These are phyloP conservation scores for Thielaviopsis musarum DNA, from an alignment of 2,329 filamentous ascomycete species.

Conservation along the genomic window DNA sequence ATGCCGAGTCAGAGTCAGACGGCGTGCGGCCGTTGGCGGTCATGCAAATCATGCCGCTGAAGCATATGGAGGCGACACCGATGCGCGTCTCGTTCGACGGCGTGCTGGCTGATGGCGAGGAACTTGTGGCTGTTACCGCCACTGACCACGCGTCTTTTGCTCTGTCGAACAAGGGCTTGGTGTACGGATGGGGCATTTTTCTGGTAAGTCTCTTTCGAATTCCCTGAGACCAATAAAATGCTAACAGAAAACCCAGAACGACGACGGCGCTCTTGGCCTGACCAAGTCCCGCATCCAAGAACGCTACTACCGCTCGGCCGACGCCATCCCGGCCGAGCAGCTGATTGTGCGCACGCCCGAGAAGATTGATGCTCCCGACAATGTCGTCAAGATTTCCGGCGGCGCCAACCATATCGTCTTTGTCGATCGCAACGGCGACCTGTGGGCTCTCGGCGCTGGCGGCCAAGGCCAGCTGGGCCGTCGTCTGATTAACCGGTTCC, in stretches of 20 bases:
- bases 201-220: constrained; percentile 20
- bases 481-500: constrained; percentile 32
- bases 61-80: constrained; percentile 5
- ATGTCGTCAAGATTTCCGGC: constrained; percentile 33
- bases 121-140: constrained; percentile 40
- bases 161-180: constrained; percentile 40
- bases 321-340: constrained; percentile 4
- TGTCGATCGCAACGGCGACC: constrained; percentile 30
- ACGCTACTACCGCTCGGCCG: background rate
- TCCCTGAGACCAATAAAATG: background rate
- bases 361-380: constrained; percentile 33
- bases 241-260: constrained; percentile 16
- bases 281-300: constrained; percentile 18
- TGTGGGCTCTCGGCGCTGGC: constrained; percentile 41
- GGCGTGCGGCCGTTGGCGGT: constrained; percentile 36
- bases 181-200: constrained; percentile 55
- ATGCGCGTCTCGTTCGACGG: constrained; percentile 24
- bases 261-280: constrained; percentile 36
- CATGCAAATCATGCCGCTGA: constrained; percentile 36
- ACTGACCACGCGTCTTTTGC: constrained; percentile 47
- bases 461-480: constrained; percentile 28
- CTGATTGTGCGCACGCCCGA: constrained; percentile 17
- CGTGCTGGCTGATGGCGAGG: constrained; percentile 28
- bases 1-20: constrained; percentile 27
- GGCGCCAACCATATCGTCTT: constrained; percentile 42